Conservation (phyloP, 129 eudicot genomes). For the Chrysanthemum lavandulifolium region DNA sequence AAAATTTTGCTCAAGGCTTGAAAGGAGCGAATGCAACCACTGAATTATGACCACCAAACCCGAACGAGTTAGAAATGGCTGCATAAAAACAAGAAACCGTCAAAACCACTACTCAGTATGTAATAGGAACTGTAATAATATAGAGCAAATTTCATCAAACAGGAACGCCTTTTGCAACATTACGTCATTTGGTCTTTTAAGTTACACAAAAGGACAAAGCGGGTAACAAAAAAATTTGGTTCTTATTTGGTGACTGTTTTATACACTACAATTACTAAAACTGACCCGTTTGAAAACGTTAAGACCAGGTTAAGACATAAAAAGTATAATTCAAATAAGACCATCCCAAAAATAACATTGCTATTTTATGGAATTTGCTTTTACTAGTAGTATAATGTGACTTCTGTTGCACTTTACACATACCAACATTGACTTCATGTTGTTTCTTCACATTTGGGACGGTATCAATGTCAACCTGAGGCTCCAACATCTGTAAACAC, state of each 20-base stretch:
- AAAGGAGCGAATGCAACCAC: slow-evolving; percentile 15
- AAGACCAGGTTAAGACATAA: too few relatives aligned
- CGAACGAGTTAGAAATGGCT: slow-evolving; percentile 75
- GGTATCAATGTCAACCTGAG: slow-evolving; percentile 69
- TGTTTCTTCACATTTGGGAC: slow-evolving; percentile 80
- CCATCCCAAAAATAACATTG: too few relatives aligned
- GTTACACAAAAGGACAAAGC: too few relatives aligned
- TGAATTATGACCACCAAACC: slow-evolving; percentile 12
- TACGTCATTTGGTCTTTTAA: too few relatives aligned
- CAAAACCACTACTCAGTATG: background rate
- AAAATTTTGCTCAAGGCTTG: slow-evolving; percentile 1
- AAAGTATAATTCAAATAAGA: background rate
- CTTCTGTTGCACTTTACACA: slow-evolving; percentile 19
- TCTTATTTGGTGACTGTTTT: too few relatives aligned
- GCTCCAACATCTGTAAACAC: slow-evolving; percentile 62
- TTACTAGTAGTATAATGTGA: background rate
- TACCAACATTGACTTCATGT: slow-evolving; percentile 84
- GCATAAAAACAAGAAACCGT: slow-evolving; percentile 15
- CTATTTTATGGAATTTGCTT: too few relatives aligned
- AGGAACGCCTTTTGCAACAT: too few relatives aligned
- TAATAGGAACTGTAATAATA: too few relatives aligned
- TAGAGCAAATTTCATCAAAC: too few relatives aligned
- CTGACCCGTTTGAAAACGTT: too few relatives aligned
- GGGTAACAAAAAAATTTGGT: too few relatives aligned
- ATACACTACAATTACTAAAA: too few relatives aligned